Evolutionary conservation across 2,329 filamentous ascomycete genomes (phyloP), one percentile per base, ranked within the genome.

Genomic region (Xylaria sp.): DNA sequence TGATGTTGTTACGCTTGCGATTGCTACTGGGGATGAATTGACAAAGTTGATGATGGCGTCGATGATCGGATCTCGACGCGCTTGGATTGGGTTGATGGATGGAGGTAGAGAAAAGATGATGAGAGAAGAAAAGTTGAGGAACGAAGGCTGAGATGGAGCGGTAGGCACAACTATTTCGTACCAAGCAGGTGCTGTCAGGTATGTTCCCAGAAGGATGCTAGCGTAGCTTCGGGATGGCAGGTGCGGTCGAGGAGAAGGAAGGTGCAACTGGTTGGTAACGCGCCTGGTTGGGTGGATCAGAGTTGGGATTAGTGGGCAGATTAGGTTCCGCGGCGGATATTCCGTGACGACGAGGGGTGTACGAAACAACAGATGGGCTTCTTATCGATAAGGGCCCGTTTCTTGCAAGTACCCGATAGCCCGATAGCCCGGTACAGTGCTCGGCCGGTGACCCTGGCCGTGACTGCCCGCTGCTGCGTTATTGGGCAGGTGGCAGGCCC

Each of bases 381-480:
- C 1, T 16, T 59, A 59, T 59, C 58, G 58, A 59, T 59, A 59
- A 59, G n/a, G 9, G 6, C 37, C 11, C 42, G n/a, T 30, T 44
- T 37, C 16, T 39, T 7, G 19, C 34, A 55, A 57, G 46, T 52
- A 57, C 53, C 13, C 19, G 35, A 30, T 47, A 54, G 35, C 39
- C 47, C 23, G 23, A 30, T 30, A 30, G 23, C 23, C 23, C 23
- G 5, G 23, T 30, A 30, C 23, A 30, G 23, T 30, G 23, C 23
- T 30, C 23, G 23, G 5, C 23, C 23, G 23, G 23, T 30, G 23
- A 23, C 23, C 23, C 23, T 5, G 3, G 23, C 23, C 23, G 23
- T 23, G 23, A 30, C 23, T 30, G 23, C 23, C 23, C 23, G 23
- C 23, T 30, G 23, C 23, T 4, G 23, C 23, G 23, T 30, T 5